Evolutionary conservation across 2,329 filamentous ascomycete genomes (phyloP).

Genomic region (Neonectria faginata): DNA sequence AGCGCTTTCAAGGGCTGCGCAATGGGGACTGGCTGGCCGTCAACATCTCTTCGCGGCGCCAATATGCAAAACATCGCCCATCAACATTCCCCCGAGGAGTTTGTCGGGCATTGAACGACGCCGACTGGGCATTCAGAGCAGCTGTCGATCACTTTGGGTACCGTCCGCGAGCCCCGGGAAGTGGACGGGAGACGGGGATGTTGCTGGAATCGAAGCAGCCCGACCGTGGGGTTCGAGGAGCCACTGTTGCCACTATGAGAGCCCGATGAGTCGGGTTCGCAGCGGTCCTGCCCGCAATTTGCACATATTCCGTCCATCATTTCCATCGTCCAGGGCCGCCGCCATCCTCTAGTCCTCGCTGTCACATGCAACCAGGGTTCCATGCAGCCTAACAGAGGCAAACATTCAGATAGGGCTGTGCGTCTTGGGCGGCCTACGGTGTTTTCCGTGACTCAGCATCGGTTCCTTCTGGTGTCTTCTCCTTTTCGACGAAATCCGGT

Average conservation of each 20-base stretch:
- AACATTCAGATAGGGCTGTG: neutral
- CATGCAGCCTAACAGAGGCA: neutral
- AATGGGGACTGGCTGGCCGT: constrained; percentile 5
- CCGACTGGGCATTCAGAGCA: constrained; percentile 29
- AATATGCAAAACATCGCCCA: neutral
- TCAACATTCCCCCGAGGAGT: constrained; percentile 27
- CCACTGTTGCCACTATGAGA: constrained; percentile 30
- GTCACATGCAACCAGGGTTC: constrained; percentile 4
- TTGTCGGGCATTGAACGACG: constrained; percentile 38
- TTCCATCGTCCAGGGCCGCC: neutral
- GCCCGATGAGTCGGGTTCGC: constrained; percentile 34
- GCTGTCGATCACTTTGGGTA: constrained; percentile 25
- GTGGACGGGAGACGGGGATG: constrained; percentile 23
- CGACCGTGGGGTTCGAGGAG: constrained; percentile 26
- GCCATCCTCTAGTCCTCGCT: neutral
- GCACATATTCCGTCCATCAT: neutral
- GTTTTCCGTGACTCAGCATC: neutral
- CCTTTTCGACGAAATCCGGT: neutral
- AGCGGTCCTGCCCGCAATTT: constrained; percentile 23
- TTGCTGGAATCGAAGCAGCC: constrained; percentile 32
- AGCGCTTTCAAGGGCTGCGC: neutral
- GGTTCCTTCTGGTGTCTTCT: neutral
- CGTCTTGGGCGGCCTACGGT: neutral
- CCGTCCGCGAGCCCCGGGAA: constrained; percentile 11
- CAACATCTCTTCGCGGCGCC: constrained; percentile 1